Conservation (phyloP, 2,329 filamentous ascomycete species). For the Hypoxylon rubiginosum region DNA sequence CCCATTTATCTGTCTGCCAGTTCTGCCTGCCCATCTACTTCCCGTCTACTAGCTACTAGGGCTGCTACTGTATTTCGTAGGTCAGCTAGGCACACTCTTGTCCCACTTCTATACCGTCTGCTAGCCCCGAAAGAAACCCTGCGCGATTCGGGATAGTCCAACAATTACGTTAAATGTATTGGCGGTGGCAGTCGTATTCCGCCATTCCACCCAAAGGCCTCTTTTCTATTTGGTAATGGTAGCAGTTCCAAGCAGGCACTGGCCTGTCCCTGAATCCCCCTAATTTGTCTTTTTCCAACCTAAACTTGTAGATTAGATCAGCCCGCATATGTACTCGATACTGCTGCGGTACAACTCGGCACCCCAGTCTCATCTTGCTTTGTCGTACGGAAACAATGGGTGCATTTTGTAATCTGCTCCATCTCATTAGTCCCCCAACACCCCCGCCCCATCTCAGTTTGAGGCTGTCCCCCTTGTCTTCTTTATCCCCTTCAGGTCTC, state of each 20-base stretch:
- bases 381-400: conserved; percentile 14
- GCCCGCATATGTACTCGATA: conserved; percentile 36
- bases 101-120: conserved; percentile 32
- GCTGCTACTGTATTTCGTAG: no score
- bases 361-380: conserved; percentile 24
- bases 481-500: conserved; percentile 31
- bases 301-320: conserved; percentile 40
- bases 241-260: conserved; percentile 43
- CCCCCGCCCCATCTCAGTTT: conserved; percentile 23
- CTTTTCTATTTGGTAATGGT: conserved; percentile 65
- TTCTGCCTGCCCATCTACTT: no score
- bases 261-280: conserved; percentile 38
- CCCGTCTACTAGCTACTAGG: conserved; percentile 11
- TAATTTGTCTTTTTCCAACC: conserved; percentile 33
- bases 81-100: conserved; percentile 13
- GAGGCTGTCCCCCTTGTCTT: conserved; percentile 36
- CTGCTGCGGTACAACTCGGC: conserved; percentile 3
- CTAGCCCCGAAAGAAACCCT: conserved; percentile 34
- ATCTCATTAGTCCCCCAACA: conserved; percentile 19
- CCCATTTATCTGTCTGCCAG: no score
- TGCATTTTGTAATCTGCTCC: conserved; percentile 4
- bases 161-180: conserved; percentile 65
- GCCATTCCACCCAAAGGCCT: conserved; percentile 44
- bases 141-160: conserved; percentile 50
- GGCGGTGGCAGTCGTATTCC: conserved; percentile 51